Percentiles rank a stretch among this genome's conserved stretches.
phyloP scores from a whole-genome alignment of 345 rosid genomes.

The Psidium guajava region DNA sequence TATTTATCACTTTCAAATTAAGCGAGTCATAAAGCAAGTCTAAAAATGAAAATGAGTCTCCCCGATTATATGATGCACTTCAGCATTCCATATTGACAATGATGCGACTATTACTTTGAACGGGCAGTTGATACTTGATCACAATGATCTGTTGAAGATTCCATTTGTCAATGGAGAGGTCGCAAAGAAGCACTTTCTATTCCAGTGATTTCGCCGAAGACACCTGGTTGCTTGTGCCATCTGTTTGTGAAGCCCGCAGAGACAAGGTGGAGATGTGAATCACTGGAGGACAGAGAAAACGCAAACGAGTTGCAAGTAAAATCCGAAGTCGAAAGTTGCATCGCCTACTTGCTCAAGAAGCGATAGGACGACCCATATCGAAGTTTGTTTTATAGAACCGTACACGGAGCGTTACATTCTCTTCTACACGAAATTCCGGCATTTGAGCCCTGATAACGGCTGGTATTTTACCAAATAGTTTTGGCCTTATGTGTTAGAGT shows the following conservation, averaged over 20 bases:
- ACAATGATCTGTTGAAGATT: too few species aligned
- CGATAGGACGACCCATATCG: conserved; percentile 68
- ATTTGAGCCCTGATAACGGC: conserved; percentile 32
- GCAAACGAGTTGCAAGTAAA: conserved; percentile 49
- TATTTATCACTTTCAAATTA: not conserved
- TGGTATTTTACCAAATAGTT: not conserved
- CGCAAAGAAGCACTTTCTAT: conserved; percentile 25
- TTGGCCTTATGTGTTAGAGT: not conserved
- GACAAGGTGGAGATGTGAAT: conserved; percentile 43
- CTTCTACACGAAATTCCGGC: conserved; percentile 38
- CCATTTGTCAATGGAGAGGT: conserved; percentile 12
- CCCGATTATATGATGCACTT: not conserved
- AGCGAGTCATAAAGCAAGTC: not conserved
- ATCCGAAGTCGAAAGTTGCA: conserved; percentile 39
- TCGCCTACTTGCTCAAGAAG: conserved; percentile 62
- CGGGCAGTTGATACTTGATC: conserved; percentile 55
- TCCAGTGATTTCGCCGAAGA: conserved; percentile 53
- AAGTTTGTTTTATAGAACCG: conserved; percentile 37
- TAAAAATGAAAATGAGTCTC: not conserved
- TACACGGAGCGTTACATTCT: conserved; percentile 21
- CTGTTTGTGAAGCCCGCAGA: conserved; percentile 60
- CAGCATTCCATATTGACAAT: not conserved
- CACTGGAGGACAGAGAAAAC: conserved; percentile 32
- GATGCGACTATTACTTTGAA: not conserved
- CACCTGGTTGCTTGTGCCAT: conserved; percentile 58